Evolutionary conservation across 176 grass and related monocot genomes (phyloP).

Genomic region (Pharus latifolius): DNA sequence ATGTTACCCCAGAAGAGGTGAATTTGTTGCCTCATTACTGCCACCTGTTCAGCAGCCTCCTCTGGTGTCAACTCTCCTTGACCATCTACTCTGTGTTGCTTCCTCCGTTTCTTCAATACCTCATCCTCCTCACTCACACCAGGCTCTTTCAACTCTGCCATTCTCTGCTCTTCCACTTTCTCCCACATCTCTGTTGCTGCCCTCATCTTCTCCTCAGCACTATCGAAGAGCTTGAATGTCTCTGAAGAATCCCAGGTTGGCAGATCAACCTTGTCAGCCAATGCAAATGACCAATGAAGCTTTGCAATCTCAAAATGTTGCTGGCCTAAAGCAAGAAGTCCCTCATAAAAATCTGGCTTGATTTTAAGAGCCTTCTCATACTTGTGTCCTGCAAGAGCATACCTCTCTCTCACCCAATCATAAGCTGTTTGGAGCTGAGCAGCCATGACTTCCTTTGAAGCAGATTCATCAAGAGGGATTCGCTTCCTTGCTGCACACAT

Average conservation of each 20-base stretch:
- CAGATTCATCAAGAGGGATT: conserved; percentile 85
- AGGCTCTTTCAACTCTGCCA: conserved; percentile 57
- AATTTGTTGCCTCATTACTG: conserved; percentile 89
- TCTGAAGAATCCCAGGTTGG: conserved; percentile 68
- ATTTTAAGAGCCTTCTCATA: conserved; percentile 80
- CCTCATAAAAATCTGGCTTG: conserved; percentile 97
- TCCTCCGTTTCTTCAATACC: conserved; percentile 59
- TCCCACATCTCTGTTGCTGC: conserved; percentile 97
- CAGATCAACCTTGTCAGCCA: conserved; percentile 82
- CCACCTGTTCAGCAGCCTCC: conserved; percentile 82
- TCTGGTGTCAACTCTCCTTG: conserved; percentile 58
- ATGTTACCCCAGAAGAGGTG: conserved; percentile 99
- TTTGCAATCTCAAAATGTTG: conserved; percentile 96
- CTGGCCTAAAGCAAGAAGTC: conserved; percentile 93
- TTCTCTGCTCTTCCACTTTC: conserved; percentile 85
- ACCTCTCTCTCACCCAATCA: conserved; percentile 79
- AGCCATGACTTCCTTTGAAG: conserved; percentile 58
- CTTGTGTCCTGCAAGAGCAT: conserved; percentile 64
- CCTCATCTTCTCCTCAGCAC: conserved; percentile 84
- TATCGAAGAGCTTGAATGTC: conserved; percentile 77
- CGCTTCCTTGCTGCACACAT: conserved; percentile 95
- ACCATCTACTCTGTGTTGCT: conserved; percentile 40
- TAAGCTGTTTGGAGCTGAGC: conserved; percentile 73
- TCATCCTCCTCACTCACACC: conserved; percentile 55
- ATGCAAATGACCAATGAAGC: conserved; percentile 89